phyloP scores from a whole-genome alignment of 2,329 filamentous ascomycete genomes.

The Graphilbum fragrans region DNA sequence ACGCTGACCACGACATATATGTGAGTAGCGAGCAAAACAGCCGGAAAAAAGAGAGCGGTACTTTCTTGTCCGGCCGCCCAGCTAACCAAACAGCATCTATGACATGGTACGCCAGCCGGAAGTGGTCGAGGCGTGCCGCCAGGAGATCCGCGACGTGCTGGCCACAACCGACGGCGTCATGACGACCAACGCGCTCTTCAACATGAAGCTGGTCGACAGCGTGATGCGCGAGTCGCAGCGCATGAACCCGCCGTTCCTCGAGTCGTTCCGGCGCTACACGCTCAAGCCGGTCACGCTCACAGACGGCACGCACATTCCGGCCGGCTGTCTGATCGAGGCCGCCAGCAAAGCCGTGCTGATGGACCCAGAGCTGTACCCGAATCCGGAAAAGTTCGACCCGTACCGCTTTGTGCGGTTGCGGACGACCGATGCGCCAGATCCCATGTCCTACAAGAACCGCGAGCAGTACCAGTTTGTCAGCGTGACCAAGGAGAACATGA shows the following conservation, averaged over 20 bases:
- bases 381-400: constrained; percentile 24
- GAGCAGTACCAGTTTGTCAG: no score
- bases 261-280: constrained; percentile 31
- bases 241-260: constrained; percentile 13
- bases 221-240: constrained; percentile 20
- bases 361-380: constrained; percentile 23
- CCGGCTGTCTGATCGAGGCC: constrained; percentile 29
- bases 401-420: constrained; percentile 24
- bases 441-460: constrained; percentile 21
- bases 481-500: constrained; percentile 18
- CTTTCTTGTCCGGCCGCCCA: not conserved
- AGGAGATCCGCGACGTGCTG: constrained; percentile 32
- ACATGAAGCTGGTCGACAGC: constrained; percentile 21
- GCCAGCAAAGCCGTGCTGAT: constrained; percentile 22
- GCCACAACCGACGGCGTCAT: constrained; percentile 18
- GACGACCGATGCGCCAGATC: constrained; percentile 1
- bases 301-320: constrained; percentile 37
- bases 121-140: constrained; percentile 34
- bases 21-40: not conserved
- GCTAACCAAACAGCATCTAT: constrained; percentile 26
- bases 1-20: not conserved
- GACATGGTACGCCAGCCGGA: constrained; percentile 38
- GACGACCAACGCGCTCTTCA: constrained; percentile 15
- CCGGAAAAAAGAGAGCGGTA: no score
- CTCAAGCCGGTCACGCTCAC: constrained; percentile 37